These are phyloP conservation scores for Alternaria consortialis DNA, from an alignment of 2,329 filamentous ascomycete genomes.

Conservation along the genomic window DNA sequence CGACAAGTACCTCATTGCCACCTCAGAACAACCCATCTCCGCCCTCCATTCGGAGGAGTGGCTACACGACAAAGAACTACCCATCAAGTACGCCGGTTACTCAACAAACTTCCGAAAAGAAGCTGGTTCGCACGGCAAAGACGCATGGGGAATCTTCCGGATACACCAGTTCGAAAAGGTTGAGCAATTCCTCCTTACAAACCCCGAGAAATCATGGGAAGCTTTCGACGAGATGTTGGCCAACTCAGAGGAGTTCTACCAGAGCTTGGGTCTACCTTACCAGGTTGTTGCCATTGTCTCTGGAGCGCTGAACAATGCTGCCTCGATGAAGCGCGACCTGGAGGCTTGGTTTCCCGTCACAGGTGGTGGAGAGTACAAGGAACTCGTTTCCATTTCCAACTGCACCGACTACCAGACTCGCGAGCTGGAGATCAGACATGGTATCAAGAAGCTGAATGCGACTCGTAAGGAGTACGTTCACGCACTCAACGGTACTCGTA, in stretches of 20 bases:
- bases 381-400: constrained; percentile 96
- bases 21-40: constrained; percentile 93
- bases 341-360: constrained; percentile 76
- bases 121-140: constrained; percentile 87
- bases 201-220: constrained; percentile 87
- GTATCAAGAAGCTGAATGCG: constrained; percentile 77
- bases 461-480: constrained; percentile 93
- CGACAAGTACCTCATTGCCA: constrained; percentile 81
- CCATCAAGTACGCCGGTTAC: constrained; percentile 88
- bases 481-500: constrained; percentile 78
- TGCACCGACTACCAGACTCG: constrained; percentile 98
- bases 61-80: constrained; percentile 79
- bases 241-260: constrained; percentile 93
- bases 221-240: constrained; percentile 93
- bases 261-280: constrained; percentile 88
- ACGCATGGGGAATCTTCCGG: constrained; percentile 98
- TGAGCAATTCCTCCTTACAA: constrained; percentile 61
- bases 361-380: constrained; percentile 89
- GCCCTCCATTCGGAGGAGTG: constrained; percentile 94
- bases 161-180: constrained; percentile 93
- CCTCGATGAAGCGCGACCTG: constrained; percentile 91
- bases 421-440: constrained; percentile 90
- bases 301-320: constrained; percentile 66
- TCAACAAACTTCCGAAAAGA: constrained; percentile 96
- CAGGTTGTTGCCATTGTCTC: constrained; percentile 93